Percentiles rank a stretch among this genome's conserved stretches.
These are phyloP conservation scores for Paracamarosporium sp. DNA, from an alignment of 2,329 filamentous ascomycete species.

Conservation along the genomic window DNA sequence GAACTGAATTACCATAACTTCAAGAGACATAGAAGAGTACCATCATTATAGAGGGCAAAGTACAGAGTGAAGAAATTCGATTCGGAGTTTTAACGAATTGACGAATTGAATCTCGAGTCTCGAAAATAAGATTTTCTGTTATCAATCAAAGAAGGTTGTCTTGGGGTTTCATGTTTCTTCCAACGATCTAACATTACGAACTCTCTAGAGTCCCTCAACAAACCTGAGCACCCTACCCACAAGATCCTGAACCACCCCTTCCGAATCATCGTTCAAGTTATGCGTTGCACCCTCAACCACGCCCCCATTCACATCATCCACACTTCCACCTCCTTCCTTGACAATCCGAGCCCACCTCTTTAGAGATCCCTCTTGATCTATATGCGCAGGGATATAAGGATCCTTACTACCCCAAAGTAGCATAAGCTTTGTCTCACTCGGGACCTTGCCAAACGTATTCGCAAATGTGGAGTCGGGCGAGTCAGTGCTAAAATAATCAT, in stretches of 20 bases:
- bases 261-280: slow-evolving; percentile 56
- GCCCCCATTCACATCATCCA: slow-evolving; percentile 58
- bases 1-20: too few species aligned
- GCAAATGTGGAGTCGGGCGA: slow-evolving; percentile 65
- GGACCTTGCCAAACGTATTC: slow-evolving; percentile 70
- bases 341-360: slow-evolving; percentile 61
- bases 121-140: too few species aligned
- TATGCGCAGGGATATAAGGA: slow-evolving; percentile 64
- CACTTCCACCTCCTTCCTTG: slow-evolving; percentile 51
- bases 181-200: neutral
- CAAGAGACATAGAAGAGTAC: too few species aligned
- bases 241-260: slow-evolving; percentile 57
- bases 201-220: slow-evolving; percentile 10
- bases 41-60: too few species aligned
- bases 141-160: too few species aligned
- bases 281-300: slow-evolving; percentile 59
- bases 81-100: too few species aligned
- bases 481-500: slow-evolving; percentile 89
- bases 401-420: slow-evolving; percentile 72
- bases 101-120: too few species aligned
- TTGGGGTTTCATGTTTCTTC: too few species aligned
- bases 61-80: too few species aligned
- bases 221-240: slow-evolving; percentile 60
- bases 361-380: slow-evolving; percentile 67
- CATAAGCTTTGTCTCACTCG: slow-evolving; percentile 60